phyloP scores from a whole-genome alignment of 306 rosid species.

The Cucurbita argyrosperma region DNA sequence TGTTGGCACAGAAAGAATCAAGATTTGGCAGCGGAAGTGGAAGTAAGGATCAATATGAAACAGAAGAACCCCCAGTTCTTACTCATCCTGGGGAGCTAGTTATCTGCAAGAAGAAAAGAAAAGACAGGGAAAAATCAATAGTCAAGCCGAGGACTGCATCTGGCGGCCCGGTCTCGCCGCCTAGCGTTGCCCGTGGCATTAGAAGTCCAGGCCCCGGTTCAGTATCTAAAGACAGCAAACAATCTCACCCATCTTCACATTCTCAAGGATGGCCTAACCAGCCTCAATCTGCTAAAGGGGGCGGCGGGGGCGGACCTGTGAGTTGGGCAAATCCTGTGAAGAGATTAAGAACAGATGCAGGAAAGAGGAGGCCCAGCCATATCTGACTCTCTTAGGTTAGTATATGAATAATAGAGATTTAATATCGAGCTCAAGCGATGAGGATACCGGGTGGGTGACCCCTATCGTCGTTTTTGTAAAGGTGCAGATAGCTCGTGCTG shows the following conservation, averaged over 20 bases:
- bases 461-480: conserved; percentile 1
- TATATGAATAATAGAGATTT: neutral
- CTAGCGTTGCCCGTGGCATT: conserved; percentile 31
- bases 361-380: conserved; percentile 94
- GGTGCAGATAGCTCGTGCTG: conserved; percentile 6
- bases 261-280: conserved; percentile 51
- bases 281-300: conserved; percentile 44
- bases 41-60: conserved; percentile 52
- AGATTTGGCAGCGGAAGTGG: conserved; percentile 44
- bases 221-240: conserved; percentile 38
- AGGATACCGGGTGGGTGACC: neutral
- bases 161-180: conserved; percentile 62
- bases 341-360: conserved; percentile 71
- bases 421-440: neutral
- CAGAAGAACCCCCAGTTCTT: conserved; percentile 41
- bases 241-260: conserved; percentile 32
- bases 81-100: conserved; percentile 91
- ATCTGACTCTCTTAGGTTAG: conserved; percentile 25
- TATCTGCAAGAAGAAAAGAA: conserved; percentile 90
- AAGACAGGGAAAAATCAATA: conserved; percentile 58
- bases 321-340: conserved; percentile 93
- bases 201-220: conserved; percentile 55
- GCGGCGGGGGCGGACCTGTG: conserved; percentile 44
- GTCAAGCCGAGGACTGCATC: conserved; percentile 51
- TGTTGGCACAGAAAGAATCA: conserved; percentile 41